These are phyloP conservation scores for Dryas drummondii DNA, from an alignment of 306 rosid genomes.

Conservation along the genomic window DNA sequence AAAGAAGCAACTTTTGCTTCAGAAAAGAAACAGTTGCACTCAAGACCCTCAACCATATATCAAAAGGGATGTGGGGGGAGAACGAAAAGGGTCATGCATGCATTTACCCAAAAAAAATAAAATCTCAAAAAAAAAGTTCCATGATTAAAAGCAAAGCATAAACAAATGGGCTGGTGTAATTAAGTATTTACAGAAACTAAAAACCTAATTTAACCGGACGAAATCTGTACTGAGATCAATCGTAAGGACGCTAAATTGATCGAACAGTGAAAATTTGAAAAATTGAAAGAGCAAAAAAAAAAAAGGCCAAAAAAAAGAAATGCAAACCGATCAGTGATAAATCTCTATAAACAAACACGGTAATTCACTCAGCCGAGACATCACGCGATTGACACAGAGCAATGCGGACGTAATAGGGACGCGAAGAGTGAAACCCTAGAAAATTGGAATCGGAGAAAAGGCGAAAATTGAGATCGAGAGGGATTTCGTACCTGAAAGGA, in stretches of 20 bases:
- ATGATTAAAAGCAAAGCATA: background rate
- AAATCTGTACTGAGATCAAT: background rate
- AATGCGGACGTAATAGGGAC: background rate
- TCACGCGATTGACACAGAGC: background rate
- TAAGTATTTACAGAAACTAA: background rate
- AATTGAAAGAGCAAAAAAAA: background rate
- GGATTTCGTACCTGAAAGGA: slow-evolving; percentile 1
- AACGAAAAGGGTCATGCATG: background rate
- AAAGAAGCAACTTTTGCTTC: too few relatives aligned
- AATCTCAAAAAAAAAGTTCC: background rate
- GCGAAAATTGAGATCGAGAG: slow-evolving; percentile 6
- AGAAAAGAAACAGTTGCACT: too few relatives aligned
- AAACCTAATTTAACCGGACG: background rate
- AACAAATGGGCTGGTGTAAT: too few relatives aligned
- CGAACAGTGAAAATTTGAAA: slow-evolving; percentile 5
- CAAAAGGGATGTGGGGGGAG: too few relatives aligned
- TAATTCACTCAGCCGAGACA: too few relatives aligned
- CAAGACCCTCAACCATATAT: too few relatives aligned
- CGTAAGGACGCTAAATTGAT: background rate
- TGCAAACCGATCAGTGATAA: background rate
- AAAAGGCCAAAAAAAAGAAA: background rate
- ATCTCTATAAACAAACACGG: background rate
- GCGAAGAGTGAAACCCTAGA: slow-evolving; percentile 1
- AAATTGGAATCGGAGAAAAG: background rate
- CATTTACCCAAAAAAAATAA: background rate